These are phyloP conservation scores for Scalesia atractyloides DNA, from an alignment of 129 eudicot genomes.

Conservation along the genomic window DNA sequence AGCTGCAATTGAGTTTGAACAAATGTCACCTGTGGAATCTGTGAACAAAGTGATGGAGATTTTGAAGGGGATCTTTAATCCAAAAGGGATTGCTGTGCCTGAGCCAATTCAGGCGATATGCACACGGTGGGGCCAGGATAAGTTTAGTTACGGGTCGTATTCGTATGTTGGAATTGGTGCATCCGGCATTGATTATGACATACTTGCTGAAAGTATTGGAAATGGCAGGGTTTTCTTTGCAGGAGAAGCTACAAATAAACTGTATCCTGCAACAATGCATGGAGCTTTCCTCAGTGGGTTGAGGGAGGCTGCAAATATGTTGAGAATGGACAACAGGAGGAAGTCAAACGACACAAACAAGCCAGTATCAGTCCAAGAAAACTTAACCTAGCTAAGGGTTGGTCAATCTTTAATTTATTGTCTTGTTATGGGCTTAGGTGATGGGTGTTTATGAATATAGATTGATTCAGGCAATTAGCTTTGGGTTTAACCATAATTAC, in stretches of 20 bases:
- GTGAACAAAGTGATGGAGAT: slow-evolving; percentile 74
- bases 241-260: slow-evolving; percentile 95
- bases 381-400: slow-evolving; percentile 28
- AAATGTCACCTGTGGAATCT: slow-evolving; percentile 74
- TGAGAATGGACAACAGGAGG: slow-evolving; percentile 60
- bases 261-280: slow-evolving; percentile 99
- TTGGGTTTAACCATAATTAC: too few species aligned
- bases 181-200: slow-evolving; percentile 93
- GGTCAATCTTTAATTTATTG: slow-evolving; percentile 41
- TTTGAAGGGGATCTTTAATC: slow-evolving; percentile 82
- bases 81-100: slow-evolving; percentile 95
- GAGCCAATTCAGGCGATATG: slow-evolving; percentile 88
- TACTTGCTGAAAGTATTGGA: slow-evolving; percentile 84
- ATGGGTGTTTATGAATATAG: slow-evolving; percentile 2
- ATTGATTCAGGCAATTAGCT: neutral
- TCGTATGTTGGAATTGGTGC: slow-evolving; percentile 94
- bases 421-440: slow-evolving; percentile 18
- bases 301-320: slow-evolving; percentile 97
- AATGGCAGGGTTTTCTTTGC: slow-evolving; percentile 88
- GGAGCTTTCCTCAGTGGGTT: slow-evolving; percentile 98
- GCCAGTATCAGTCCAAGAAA: slow-evolving; percentile 31
- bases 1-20: slow-evolving; percentile 83
- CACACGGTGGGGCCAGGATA: slow-evolving; percentile 99
- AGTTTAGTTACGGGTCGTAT: slow-evolving; percentile 78
- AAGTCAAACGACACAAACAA: slow-evolving; percentile 5